Base-by-base conservation (phyloP, 2,329 filamentous ascomycete species). In the Colletotrichum filicis region DNA sequence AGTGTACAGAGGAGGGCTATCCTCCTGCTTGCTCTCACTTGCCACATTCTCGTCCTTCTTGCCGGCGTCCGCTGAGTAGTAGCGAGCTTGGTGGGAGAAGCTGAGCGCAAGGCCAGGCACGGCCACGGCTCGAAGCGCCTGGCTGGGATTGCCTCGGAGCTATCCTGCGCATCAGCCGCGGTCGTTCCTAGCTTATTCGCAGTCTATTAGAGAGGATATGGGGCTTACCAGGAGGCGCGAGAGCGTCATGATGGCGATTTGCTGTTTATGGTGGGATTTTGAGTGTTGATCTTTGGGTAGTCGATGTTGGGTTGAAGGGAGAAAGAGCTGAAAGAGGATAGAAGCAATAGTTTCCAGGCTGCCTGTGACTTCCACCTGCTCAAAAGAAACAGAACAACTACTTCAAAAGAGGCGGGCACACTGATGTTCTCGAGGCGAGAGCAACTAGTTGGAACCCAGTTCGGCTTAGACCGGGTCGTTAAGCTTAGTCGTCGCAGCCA, bases 211-310 rank as follows among this genome's bases (percentile, higher is more conserved):
- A 6, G 30, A 14, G 19, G 14, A 5, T 8, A 14, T 30, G 49
- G 32, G 22, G 53, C 71, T 70, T 70, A 66, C 71, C 56, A 73
- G 11, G 22, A 71, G 32, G 49, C 66, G 56, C 12, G 66, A 65
- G 55, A 70, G 56, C 26, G 56, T 52, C 66, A 66, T 73, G 37
- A 35, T 61, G 4, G 14, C 32, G 35, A 7, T 58, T 68, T 24
- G 53, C 4, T 22, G 32, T 52, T 3, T 19, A 2, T 30, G 42
- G 19, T 49, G 19, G 19, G 6, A 49, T 28, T 24, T 26, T 35
- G 26, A 16, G 6, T 61, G 35, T 60, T 32, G 35, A 32, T 30
- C 22, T 52, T 16, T 30, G 22, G 22, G 22, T n/a, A 1, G 46
- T 22, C 32, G 30, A 24, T n/a, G 32, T 30, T n/a, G 16, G 66